These are phyloP conservation scores for Kandelia obovata DNA, from an alignment of 345 rosid species.

Conservation along the genomic window DNA sequence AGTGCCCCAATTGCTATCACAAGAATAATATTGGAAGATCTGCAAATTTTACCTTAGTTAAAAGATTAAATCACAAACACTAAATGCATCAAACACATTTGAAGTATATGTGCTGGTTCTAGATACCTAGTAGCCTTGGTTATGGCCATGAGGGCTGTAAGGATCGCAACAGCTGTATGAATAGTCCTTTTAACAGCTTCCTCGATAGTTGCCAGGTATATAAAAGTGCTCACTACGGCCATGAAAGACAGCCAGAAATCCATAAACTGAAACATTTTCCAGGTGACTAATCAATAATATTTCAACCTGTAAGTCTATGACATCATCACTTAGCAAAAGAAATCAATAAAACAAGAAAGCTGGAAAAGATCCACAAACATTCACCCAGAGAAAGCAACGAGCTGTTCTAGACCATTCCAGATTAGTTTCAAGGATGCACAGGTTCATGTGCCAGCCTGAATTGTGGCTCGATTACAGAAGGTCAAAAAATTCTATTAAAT, in stretches of 20 bases:
- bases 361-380: too few relatives aligned
- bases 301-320: constrained; percentile 10
- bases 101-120: constrained; percentile 15
- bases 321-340: background rate
- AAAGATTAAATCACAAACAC: background rate
- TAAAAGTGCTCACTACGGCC: constrained; percentile 90
- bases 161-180: constrained; percentile 75
- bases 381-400: too few relatives aligned
- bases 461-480: too few relatives aligned
- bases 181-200: constrained; percentile 77
- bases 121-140: constrained; percentile 90
- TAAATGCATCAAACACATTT: constrained; percentile 8
- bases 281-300: constrained; percentile 16
- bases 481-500: too few relatives aligned
- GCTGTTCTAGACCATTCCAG: too few relatives aligned
- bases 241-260: constrained; percentile 99
- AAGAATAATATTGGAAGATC: constrained; percentile 77
- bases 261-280: constrained; percentile 71
- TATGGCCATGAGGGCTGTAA: constrained; percentile 86
- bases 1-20: constrained; percentile 73
- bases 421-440: too few relatives aligned
- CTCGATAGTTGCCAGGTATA: constrained; percentile 63
- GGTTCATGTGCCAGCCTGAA: too few relatives aligned
- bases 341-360: background rate
- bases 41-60: constrained; percentile 28